Evolutionary conservation across 306 rosid genomes (phyloP), one percentile per base, ranked within the genome.

Genomic region (Inga laurina): DNA sequence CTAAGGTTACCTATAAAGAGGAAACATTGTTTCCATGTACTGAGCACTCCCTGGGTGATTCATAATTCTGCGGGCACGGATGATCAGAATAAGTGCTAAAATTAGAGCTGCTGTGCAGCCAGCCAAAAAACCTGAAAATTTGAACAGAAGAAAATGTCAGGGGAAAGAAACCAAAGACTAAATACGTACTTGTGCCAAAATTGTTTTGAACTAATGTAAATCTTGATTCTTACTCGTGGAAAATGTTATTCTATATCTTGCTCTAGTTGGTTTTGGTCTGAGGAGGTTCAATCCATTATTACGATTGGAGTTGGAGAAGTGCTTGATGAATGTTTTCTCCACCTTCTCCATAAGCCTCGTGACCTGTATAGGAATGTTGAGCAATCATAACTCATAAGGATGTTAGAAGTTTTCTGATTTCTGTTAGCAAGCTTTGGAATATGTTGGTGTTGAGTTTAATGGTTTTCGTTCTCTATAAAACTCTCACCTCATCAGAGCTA

Each of bases 11-110:
- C 95, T 93, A 82, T 93, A 88, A 18, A 93, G 90, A 21, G 97
- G 97, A 79, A 91, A 91, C 91, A 93, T 70, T 82, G 80, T 89
- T 16, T 91, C 90, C 95, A 93, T 91, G 84, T 93, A 93, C 79
- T 83, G 48, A 0, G 75, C 45, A 22, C 78, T 59, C 22, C 86
- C 93, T 32, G 24, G 7, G 54, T 70, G 32, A 27, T 83, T 54
- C 79, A 87, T 19, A 80, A 93, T 54, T 27, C 86, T 82, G 0
- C 82, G 89, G 3, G 89, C 74, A 48, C 71, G 94, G 6, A 83
- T 61, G 72, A 90, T 77, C 65, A 90, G 75, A 79, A 85, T 68
- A 48, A 93, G 91, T 12, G 97, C 90, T 19, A 90, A 43, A 11
- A 80, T 43, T 49, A 91, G 87, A 74, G 94, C 87, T 37, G 72